A percentile compares a stretch with the other conserved stretches of the same genome.
phyloP scores from a whole-genome alignment of 768 basidiomycete genomes.

The Rossbeevera mucosa region DNA sequence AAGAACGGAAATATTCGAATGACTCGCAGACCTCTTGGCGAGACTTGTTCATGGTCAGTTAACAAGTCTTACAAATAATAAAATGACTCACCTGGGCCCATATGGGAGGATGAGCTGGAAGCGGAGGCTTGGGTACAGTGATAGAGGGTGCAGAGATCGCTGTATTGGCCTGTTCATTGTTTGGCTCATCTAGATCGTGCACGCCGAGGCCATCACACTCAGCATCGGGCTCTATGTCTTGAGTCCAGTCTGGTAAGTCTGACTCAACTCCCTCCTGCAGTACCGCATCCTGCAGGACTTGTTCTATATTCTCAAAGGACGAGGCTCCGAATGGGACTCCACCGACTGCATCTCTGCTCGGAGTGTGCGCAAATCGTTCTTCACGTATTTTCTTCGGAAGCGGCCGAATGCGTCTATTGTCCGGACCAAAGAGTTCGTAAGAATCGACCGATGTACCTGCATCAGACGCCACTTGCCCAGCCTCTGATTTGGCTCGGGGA shows the following conservation, averaged over 20 bases:
- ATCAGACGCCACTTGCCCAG: neutral
- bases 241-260: constrained; percentile 23
- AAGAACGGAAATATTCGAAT: constrained; percentile 61
- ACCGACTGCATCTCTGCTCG: neutral
- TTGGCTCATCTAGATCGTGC: constrained; percentile 8
- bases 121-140: constrained; percentile 16
- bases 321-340: neutral
- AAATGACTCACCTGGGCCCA: constrained; percentile 40
- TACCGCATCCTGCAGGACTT: constrained; percentile 15
- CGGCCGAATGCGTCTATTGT: constrained; percentile 17
- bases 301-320: constrained; percentile 17
- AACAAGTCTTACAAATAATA: neutral
- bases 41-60: constrained; percentile 41
- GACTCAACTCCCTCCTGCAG: constrained; percentile 3
- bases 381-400: constrained; percentile 17
- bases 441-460: neutral
- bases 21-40: constrained; percentile 84
- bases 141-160: neutral
- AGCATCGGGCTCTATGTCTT: constrained; percentile 16
- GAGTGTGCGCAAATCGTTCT: neutral
- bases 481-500: constrained; percentile 17
- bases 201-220: constrained; percentile 9
- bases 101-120: constrained; percentile 34
- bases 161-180: constrained; percentile 14
- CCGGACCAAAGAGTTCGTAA: constrained; percentile 14